Conservation (phyloP, 2,329 filamentous ascomycete genomes). For the Colletotrichum tabaci region DNA sequence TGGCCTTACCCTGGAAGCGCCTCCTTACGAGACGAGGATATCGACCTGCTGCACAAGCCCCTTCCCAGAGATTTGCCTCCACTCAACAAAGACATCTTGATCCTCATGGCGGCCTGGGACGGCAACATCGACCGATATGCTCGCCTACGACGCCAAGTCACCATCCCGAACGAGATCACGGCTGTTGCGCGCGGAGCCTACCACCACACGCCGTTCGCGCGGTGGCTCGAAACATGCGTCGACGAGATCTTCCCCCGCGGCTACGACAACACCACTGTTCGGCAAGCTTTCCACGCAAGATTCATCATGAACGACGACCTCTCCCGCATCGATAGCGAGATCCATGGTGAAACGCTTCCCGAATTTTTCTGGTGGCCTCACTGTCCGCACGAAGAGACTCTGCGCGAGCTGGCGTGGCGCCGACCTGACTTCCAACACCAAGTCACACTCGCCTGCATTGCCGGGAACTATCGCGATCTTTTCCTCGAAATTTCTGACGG, state of each 20-base stretch:
- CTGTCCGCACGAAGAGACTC: background rate
- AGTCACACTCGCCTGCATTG: slow-evolving; percentile 1
- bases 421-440: background rate
- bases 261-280: background rate
- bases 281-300: slow-evolving; percentile 46
- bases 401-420: slow-evolving; percentile 17
- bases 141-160: slow-evolving; percentile 50
- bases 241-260: background rate
- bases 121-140: slow-evolving; percentile 58
- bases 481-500: too few species aligned
- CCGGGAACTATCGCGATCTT: background rate
- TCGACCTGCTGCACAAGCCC: slow-evolving; percentile 47
- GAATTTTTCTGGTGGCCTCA: slow-evolving; percentile 14
- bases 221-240: slow-evolving; percentile 44
- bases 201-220: slow-evolving; percentile 54
- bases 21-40: slow-evolving; percentile 30
- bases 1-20: background rate
- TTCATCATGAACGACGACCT: slow-evolving; percentile 52
- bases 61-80: slow-evolving; percentile 54
- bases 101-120: slow-evolving; percentile 54
- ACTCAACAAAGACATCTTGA: slow-evolving; percentile 55
- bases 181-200: slow-evolving; percentile 54
- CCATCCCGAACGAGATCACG: slow-evolving; percentile 46
- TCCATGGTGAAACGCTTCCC: background rate
- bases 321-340: slow-evolving; percentile 33